Conservation (phyloP, 164 flowering plant genomes). For the Berberis thunbergii region DNA sequence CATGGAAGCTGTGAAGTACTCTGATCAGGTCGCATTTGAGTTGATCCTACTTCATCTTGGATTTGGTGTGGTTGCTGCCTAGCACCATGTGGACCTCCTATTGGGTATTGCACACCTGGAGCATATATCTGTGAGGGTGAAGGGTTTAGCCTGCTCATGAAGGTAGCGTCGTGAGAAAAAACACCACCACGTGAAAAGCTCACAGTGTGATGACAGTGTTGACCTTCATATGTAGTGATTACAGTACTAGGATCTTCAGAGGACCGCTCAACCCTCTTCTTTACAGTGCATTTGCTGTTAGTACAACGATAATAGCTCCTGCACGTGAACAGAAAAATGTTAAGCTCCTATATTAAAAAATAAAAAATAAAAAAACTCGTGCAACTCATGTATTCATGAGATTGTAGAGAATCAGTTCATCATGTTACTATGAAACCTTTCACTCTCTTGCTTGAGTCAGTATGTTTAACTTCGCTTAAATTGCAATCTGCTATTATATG, state of each 20-base stretch:
- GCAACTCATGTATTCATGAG: too few species aligned
- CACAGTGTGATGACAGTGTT: slow-evolving; percentile 71
- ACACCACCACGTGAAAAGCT: slow-evolving; percentile 54
- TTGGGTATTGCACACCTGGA: slow-evolving; percentile 25
- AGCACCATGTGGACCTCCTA: slow-evolving; percentile 11
- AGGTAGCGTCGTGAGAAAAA: slow-evolving; percentile 22
- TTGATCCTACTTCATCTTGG: slow-evolving; percentile 12
- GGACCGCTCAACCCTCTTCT: slow-evolving; percentile 83
- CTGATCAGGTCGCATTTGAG: slow-evolving; percentile 3
- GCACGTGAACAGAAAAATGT: not conserved
- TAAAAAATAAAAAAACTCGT: too few species aligned
- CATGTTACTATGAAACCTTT: too few species aligned
- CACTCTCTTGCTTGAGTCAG: too few species aligned
- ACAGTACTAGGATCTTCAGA: slow-evolving; percentile 64
- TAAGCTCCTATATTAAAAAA: too few species aligned
- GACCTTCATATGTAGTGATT: slow-evolving; percentile 93
- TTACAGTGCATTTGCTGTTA: slow-evolving; percentile 81
- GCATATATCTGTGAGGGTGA: slow-evolving; percentile 20
- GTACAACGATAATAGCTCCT: slow-evolving; percentile 96
- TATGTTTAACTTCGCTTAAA: too few species aligned
- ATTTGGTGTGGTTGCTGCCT: slow-evolving; percentile 9
- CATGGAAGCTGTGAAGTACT: slow-evolving; percentile 15
- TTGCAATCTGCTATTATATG: too few species aligned
- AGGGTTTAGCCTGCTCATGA: slow-evolving; percentile 20
- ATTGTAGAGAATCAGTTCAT: too few species aligned